A percentile compares a stretch with the other conserved stretches of the same genome.
phyloP scores from a whole-genome alignment of 495 filamentous ascomycete species.

The Trichocladium antarcticum region DNA sequence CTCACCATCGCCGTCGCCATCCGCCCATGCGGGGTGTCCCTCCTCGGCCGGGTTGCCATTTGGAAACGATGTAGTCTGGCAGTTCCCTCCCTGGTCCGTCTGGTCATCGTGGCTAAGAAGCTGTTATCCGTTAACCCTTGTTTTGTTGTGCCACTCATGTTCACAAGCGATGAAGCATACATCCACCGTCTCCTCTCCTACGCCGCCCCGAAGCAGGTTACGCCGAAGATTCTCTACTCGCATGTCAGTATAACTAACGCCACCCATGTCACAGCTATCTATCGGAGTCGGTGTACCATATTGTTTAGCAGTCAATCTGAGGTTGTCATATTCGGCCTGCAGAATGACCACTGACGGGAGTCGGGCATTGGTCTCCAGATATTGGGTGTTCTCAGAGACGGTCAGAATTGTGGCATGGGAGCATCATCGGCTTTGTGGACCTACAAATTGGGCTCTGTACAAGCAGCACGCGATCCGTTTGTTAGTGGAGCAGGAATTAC shows the following conservation, averaged over 20 bases:
- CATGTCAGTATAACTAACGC: background rate
- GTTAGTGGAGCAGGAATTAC: background rate
- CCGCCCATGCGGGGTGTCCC: conserved; percentile 20
- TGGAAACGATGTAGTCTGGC: conserved; percentile 11
- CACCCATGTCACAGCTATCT: no score
- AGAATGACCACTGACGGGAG: conserved; percentile 16
- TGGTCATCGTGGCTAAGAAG: conserved; percentile 43
- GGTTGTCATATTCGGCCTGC: conserved; percentile 27
- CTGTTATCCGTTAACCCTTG: conserved; percentile 23
- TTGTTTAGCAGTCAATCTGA: conserved; percentile 20
- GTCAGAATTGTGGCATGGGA: conserved; percentile 1
- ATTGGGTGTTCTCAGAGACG: conserved; percentile 7
- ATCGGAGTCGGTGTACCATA: conserved; percentile 23
- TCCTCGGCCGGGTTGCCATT: conserved; percentile 15
- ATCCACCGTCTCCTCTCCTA: conserved; percentile 49
- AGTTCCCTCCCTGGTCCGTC: conserved; percentile 11
- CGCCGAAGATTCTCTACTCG: conserved; percentile 47
- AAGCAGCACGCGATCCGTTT: background rate
- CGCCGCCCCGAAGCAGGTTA: conserved; percentile 51
- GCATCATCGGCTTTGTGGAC: conserved; percentile 1
- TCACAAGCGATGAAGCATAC: conserved; percentile 27
- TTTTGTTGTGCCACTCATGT: background rate
- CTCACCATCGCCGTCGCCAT: conserved; percentile 14
- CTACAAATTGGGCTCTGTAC: conserved; percentile 21
- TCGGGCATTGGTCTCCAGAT: conserved; percentile 1